Evolutionary conservation across 345 rosid genomes (phyloP), one percentile per base, ranked within the genome.

Genomic region (Alliaria petiolata): DNA sequence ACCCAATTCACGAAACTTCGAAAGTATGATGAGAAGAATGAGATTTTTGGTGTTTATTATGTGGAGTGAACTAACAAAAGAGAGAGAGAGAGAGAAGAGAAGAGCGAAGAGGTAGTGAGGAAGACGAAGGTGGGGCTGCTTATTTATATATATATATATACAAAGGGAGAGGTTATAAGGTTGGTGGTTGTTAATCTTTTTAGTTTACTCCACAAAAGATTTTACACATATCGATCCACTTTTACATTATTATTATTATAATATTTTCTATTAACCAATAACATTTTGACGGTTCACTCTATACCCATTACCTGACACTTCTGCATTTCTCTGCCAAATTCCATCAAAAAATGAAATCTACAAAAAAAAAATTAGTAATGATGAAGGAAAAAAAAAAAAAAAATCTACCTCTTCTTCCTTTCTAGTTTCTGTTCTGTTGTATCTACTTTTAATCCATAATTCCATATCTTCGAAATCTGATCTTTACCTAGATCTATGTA

Each of bases 161-260:
- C 34, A 71, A 53, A 65, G 81, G 54, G 76, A 73, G 79, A 47
- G 80, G 76, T 78, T 76, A 80, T 51, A 81, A 74, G 74, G 70
- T 73, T 73, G 82, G 82, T 76, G 76, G 82, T 79, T 72, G 81
- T 71, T 71, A 63, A 65, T 76, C 75, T 69, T 69, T 76, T 70
- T 70, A 58, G 80, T 76, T 76, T 64, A 70, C 80, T 70, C 66
- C 60, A 69, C 61, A 55, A 43, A 43, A 53, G 5, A 26, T 61
- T 68, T 68, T 68, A 54, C 74, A 68, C 65, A 75, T 42, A 60
- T 75, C 17, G 58, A 61, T 68, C 64, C 69, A 68, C 74, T 67
- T n/a, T 75, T 61, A 52, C 35, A 68, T 68, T 75, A 65, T 55
- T 25, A 74, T 59, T 47, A 36, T 42, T 2, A 33, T 35, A 22